phyloP scores from a whole-genome alignment of 1,139 yeast species.

The Geotrichum australiense region DNA sequence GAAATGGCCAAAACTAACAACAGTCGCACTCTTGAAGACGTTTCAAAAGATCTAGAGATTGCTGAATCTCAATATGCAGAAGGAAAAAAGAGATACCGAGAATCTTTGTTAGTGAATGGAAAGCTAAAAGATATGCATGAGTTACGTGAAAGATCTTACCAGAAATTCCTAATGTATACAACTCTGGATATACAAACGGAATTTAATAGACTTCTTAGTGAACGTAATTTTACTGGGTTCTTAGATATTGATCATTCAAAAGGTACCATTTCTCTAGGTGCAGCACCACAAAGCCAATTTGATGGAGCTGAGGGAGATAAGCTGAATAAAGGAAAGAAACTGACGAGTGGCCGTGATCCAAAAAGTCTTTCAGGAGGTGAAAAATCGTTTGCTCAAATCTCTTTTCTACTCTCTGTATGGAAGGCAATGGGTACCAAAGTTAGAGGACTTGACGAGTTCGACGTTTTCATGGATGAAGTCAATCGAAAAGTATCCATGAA shows the following conservation, averaged over 20 bases:
- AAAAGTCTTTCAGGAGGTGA: slow-evolving; percentile 95
- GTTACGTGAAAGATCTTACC: slow-evolving; percentile 25
- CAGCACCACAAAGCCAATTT: slow-evolving; percentile 35
- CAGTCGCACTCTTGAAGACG: slow-evolving; percentile 1
- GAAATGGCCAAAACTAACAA: neutral
- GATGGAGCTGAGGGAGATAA: neutral
- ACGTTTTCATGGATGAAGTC: slow-evolving; percentile 95
- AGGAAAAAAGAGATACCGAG: slow-evolving; percentile 38
- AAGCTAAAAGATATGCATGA: slow-evolving; percentile 21
- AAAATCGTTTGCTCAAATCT: slow-evolving; percentile 87
- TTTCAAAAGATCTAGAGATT: slow-evolving; percentile 7
- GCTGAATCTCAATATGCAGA: slow-evolving; percentile 17
- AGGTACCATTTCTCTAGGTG: slow-evolving; percentile 31
- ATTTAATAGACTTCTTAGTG: slow-evolving; percentile 27
- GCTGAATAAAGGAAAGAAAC: slow-evolving; percentile 17
- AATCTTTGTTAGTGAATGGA: slow-evolving; percentile 34
- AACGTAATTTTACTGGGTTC: slow-evolving; percentile 69
- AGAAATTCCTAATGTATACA: slow-evolving; percentile 19
- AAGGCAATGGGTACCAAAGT: slow-evolving; percentile 80
- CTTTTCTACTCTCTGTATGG: slow-evolving; percentile 87
- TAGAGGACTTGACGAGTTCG: slow-evolving; percentile 93
- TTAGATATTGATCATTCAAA: slow-evolving; percentile 53
- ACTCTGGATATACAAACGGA: slow-evolving; percentile 16
- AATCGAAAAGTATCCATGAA: slow-evolving; percentile 76
- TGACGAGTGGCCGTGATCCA: slow-evolving; percentile 48